Base-by-base conservation (phyloP, 148 eudicot species). In the Dysphania ambrosioides region DNA sequence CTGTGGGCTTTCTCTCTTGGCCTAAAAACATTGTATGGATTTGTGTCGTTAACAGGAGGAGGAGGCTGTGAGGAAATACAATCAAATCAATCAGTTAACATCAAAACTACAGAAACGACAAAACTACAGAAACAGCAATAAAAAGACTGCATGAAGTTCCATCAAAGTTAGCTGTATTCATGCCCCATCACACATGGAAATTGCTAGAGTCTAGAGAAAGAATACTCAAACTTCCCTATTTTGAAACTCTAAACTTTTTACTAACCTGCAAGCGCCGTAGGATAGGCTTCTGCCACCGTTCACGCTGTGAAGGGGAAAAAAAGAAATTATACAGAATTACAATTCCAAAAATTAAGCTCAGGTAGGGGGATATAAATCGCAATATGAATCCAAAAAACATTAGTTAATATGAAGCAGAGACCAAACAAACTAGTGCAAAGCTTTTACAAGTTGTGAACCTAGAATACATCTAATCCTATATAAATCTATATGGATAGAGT, bases 1-100 rank as follows among this genome's bases (percentile, higher is more conserved):
- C 89, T 86, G 70, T 95, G 96, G 72, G 97, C 92, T 85, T 90
- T 95, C 85, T 92, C 98, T 83, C 98, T 88, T 74, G 97, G 98
- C 80, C 98, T 85, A 85, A 95, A 95, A 13, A 95, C 98, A 77
- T 95, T 95, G 82, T 90, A 95, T 4, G 98, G 98, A 77, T 95
- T 95, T 74, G 97, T 95, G 78, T 95, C 98, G 78, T 95, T 95
- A 38, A 86, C 91, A 74, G 98, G 98, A 68, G 98, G 98, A 57
- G 98, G 98, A 60, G 97, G 98, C 98, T 95, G 87, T 75, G 57
- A 79, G 68, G 35, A 77, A 8, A 58, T 35, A 23, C 24, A 80
- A n/a, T 62, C 49, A 24, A 53, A 63, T 66, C 58, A 72, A 23
- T 27, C 13, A 77, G 21, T 15, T 53, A 68, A 19, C 34, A 62